Evolutionary conservation across 2,329 filamentous ascomycete species (phyloP), one percentile per base, ranked within the genome.

Genomic region (Phoma sp.): DNA sequence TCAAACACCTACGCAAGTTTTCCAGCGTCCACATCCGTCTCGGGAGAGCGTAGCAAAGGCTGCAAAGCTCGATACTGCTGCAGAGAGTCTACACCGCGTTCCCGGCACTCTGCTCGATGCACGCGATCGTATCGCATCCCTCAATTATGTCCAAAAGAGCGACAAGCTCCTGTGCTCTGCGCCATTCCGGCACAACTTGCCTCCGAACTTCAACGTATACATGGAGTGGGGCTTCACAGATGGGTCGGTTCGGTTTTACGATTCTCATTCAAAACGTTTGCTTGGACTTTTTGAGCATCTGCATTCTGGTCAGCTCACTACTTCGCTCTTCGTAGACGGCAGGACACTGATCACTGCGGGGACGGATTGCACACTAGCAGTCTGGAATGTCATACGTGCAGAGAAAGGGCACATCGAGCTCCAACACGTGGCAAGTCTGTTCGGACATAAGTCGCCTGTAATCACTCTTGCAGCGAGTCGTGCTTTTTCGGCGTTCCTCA

Each of bases 201-300:
- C 93, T 0, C 93, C 93, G 0, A 78, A 80, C 44, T 96, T 91
- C 69, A 93, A 98, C 75, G 92, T 92, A 65, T 96, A 91, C 67
- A 83, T 98, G 62, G 92, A 97, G 77, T 98, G 93, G 93, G 93
- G 93, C 1, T 98, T 96, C 66, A 89, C 91, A 0, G 95, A 99
- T 73, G 91, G 90, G 64, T 96, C 91, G 62, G 84, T 99, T 25
- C 89, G 95, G 4, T 98, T 99, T 79, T 96, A 91, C 77, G 86
- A 89, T 50, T 87, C 89, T 42, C 91, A 96, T 62, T 90, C 86
- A 53, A 88, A 90, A 68, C 93, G 91, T 79, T 81, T 89, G 22
- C 86, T 96, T 32, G 93, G 93, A 0, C 82, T 97, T 14, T 96
- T 93, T 69, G 95, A 99, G 74, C 96, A 98, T 69, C 81, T 97